Base-by-base conservation (phyloP, 208 protist genomes). In the Angomonas deanei region DNA sequence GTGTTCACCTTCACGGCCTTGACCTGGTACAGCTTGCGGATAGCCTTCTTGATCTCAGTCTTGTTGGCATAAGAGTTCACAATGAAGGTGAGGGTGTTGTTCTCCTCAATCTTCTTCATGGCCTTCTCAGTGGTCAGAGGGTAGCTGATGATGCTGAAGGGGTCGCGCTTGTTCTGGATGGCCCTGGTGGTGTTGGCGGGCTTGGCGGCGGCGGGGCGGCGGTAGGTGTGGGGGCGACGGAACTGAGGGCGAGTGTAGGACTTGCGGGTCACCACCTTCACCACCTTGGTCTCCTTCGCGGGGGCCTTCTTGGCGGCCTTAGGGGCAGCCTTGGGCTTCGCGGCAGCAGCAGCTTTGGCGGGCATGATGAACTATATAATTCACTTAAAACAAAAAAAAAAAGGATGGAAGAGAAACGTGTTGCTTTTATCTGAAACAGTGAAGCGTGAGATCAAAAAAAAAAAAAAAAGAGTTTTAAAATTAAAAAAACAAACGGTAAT, bases 31-130 rank as follows among this genome's bases (percentile, higher is more conserved):
- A 99, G 83, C 72, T 97, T 92, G 69, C 97, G 90, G 52, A 99
- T 96, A 47, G 98, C 98, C 61, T 97, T 84, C 76, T 97, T 98
- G 85, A 99, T 99, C 83, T 98, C 85, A 26, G 72, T 81, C 92
- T 99, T 99, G 90, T 98, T 99, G 34, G 98, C 82, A 58, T 80
- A 85, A 56, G 90, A 75, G 70, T 99, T 96, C 33, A 99, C 97
- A 68, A 99, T 98, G 91, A 99, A 99, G 68, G 98, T 98, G 42
- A 99, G 80, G 31, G 99, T 99, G 97, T 99, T 99, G 86, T 98
- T 97, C 68, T 98, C 97, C 88, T 99, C 99, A 66, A 99, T 99
- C 91, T 99, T 98, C 94, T 99, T 99, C 92, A 99, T 98, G 53
- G 98, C 97, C 72, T 96, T 97, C 76, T 99, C 98, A 23, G 98